Percentiles rank a stretch among this genome's conserved stretches.
Evolutionary conservation across 225 moss, liverwort and hornwort species (phyloP).

Genomic region (Polytrichum commune): DNA sequence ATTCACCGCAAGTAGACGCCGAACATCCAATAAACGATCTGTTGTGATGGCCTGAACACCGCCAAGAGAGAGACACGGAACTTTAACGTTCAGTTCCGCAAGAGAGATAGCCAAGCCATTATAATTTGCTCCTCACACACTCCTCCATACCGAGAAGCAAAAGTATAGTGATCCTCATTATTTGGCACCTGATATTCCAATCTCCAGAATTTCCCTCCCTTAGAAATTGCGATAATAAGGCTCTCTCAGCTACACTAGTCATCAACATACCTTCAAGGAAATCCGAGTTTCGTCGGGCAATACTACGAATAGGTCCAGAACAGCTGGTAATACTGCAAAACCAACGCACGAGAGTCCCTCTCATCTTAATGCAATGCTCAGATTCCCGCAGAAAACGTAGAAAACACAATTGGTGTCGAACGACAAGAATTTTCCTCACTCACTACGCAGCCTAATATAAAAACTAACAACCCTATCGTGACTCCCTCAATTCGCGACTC

Average conservation of each 20-base stretch:
- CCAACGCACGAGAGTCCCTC: not conserved
- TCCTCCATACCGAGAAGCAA: too few species aligned
- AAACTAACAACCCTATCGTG: too few species aligned
- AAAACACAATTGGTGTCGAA: too few species aligned
- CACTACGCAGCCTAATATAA: too few species aligned
- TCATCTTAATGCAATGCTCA: not conserved
- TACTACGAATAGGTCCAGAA: conserved; percentile 55
- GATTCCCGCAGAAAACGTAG: too few species aligned
- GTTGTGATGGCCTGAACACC: conserved; percentile 62
- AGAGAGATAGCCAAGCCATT: not conserved
- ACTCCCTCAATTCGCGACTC: too few species aligned
- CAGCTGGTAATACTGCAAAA: conserved; percentile 64
- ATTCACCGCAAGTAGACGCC: conserved; percentile 60
- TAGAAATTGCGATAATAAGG: not conserved
- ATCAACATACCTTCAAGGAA: conserved; percentile 38
- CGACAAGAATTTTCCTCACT: too few species aligned
- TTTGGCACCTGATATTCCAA: not conserved
- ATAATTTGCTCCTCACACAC: too few species aligned
- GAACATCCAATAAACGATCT: conserved; percentile 62
- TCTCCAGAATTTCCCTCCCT: not conserved
- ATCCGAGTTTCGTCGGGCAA: conserved; percentile 62
- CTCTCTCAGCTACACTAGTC: not conserved
- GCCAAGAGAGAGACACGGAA: not conserved
- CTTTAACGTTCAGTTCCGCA: not conserved
- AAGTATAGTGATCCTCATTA: too few species aligned